These are phyloP conservation scores for Wickerhamiella vanderwaltii DNA, from an alignment of 805 yeast genomes.

Conservation along the genomic window DNA sequence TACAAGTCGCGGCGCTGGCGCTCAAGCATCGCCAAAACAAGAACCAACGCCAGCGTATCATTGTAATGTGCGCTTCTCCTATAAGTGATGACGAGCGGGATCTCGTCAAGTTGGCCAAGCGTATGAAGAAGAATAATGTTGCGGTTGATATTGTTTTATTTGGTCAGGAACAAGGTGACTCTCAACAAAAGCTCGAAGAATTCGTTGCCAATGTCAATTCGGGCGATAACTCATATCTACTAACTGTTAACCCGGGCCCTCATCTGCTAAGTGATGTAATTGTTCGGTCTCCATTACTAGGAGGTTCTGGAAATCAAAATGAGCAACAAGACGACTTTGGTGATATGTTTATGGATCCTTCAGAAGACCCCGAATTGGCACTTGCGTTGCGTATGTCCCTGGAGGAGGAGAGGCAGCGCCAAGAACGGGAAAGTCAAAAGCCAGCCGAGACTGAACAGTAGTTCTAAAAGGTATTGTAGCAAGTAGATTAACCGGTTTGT, in stretches of 20 bases:
- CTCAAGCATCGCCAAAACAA: conserved; percentile 93
- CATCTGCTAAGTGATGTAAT: conserved; percentile 71
- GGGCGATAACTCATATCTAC: conserved; percentile 41
- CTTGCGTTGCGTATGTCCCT: conserved; percentile 86
- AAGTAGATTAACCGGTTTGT: too few species aligned
- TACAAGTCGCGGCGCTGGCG: conserved; percentile 89
- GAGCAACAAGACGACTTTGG: conserved; percentile 42
- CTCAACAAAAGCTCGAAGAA: conserved; percentile 56
- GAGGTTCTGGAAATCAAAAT: conserved; percentile 36
- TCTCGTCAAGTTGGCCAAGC: conserved; percentile 73
- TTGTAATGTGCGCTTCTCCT: conserved; percentile 84
- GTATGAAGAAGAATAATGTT: conserved; percentile 83
- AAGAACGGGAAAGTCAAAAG: conserved; percentile 41
- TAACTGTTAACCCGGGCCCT: conserved; percentile 82
- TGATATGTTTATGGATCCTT: conserved; percentile 48
- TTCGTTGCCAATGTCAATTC: conserved; percentile 63
- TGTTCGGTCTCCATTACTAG: conserved; percentile 61
- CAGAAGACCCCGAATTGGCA: conserved; percentile 94
- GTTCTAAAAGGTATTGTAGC: too few species aligned
- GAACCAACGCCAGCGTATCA: conserved; percentile 79
- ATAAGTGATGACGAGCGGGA: conserved; percentile 55
- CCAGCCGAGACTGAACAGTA: too few species aligned
- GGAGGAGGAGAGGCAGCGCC: conserved; percentile 90
- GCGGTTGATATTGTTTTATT: conserved; percentile 84
- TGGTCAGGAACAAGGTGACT: conserved; percentile 76